Evolutionary conservation across 129 eudicot genomes (phyloP).

Genomic region (Flaveria sonorensis): DNA sequence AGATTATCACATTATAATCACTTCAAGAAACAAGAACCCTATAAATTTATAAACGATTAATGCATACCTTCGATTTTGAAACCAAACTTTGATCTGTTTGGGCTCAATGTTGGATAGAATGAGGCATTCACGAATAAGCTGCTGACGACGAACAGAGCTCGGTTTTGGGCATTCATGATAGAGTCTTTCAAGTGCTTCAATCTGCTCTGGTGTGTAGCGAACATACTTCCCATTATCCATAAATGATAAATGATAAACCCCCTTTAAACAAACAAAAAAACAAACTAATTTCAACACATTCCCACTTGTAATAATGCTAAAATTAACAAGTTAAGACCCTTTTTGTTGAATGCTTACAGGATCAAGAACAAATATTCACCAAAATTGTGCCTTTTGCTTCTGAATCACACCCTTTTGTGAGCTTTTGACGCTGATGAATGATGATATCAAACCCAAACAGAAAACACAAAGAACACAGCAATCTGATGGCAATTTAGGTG

Average conservation of each 20-base stretch:
- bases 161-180: conserved; percentile 44
- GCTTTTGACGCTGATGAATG: background rate
- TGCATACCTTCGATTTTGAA: conserved; percentile 45
- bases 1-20: background rate
- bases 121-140: conserved; percentile 43
- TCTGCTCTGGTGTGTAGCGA: conserved; percentile 45
- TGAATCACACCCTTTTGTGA: background rate
- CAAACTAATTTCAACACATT: conserved; percentile 1
- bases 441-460: conserved; percentile 24
- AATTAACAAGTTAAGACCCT: too few species aligned
- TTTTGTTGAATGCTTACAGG: background rate
- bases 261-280: conserved; percentile 7
- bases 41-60: background rate
- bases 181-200: conserved; percentile 46
- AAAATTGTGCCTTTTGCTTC: background rate
- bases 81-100: conserved; percentile 50
- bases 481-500: conserved; percentile 31
- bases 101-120: conserved; percentile 43
- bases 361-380: conserved; percentile 2
- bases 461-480: background rate
- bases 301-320: too few species aligned
- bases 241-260: background rate
- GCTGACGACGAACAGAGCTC: conserved; percentile 37
- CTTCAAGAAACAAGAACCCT: background rate
- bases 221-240: conserved; percentile 43